phyloP scores from a whole-genome alignment of 1,139 yeast species.

The Diutina pseudorugosa region DNA sequence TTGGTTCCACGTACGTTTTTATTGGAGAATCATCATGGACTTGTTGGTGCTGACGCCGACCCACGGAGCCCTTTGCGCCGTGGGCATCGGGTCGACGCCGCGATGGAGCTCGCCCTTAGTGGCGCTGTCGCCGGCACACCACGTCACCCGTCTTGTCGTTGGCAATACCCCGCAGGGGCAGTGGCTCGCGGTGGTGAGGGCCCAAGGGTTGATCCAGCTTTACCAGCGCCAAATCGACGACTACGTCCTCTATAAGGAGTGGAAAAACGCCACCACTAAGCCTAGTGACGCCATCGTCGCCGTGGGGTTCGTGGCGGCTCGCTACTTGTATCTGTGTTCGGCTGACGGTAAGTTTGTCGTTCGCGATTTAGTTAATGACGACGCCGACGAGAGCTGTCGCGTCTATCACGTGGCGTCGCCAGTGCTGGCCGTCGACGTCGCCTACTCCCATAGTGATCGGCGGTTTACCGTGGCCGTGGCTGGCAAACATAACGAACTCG shows the following conservation, averaged over 20 bases:
- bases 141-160: not conserved
- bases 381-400: conserved; percentile 20
- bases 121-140: not conserved
- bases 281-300: conserved; percentile 18
- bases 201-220: conserved; percentile 21
- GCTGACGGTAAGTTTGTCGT: conserved; percentile 30
- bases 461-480: conserved; percentile 11
- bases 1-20: too few relatives aligned
- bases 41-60: conserved; percentile 3
- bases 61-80: not conserved
- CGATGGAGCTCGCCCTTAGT: not conserved
- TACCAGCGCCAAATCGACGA: conserved; percentile 12
- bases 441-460: not conserved
- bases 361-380: conserved; percentile 32
- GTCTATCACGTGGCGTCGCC: conserved; percentile 22
- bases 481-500: conserved; percentile 35
- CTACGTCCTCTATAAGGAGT: conserved; percentile 16
- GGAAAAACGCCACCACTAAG: conserved; percentile 16
- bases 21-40: not conserved
- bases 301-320: conserved; percentile 13
- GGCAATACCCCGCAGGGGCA: conserved; percentile 1
- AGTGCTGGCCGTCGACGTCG: conserved; percentile 17
- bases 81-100: not conserved
- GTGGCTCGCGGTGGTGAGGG: conserved; percentile 16
- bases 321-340: conserved; percentile 30